Base-by-base conservation (phyloP, 2,329 filamentous ascomycete species). In the Xylaria sp. region DNA sequence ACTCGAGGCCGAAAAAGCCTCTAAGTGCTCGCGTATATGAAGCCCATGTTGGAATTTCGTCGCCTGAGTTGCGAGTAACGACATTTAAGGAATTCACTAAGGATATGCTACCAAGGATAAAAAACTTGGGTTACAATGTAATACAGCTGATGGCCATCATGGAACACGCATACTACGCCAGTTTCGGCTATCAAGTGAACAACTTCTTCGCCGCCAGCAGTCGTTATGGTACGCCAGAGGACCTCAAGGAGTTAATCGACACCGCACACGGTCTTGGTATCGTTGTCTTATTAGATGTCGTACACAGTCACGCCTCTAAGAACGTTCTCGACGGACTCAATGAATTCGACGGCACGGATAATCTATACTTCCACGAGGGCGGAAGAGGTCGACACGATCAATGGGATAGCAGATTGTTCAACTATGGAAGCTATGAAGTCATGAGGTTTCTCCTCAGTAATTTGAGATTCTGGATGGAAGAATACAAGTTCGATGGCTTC, bases 81-180 rank as follows among this genome's bases (percentile, higher is more conserved):
- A 97, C 93, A 6, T 99, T 97, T 87, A 97, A 98, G 81, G 94
- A 99, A 82, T 99, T 99, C 80, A 98, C 95, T 2, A 86, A 90
- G 76, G 93, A 93, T 80, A 94, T 97, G 87, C 87, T 99, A 8
- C 94, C 95, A 18, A 89, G 95, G 66, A 98, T 99, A 82, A 91
- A 94, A 78, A 84, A 90, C 72, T 85, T 98, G 51, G 96, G 95
- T 48, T 99, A 99, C 85, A 98, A 99, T 79, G 92, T 94, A 63
- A 98, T 99, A 74, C 96, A 99, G 80, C 86, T 99, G 72, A 99
- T 99, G 96, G 96, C 96, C 54, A 87, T 99, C 78, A 99, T 99
- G 95, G 96, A 99, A 79, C 96, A 99, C 82, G 96, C 96, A 59
- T 99, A 99, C 85, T 99, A 99, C 80, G 96, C 96, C 76, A 98